Evolutionary conservation across 176 grass and related monocot genomes (phyloP).

Genomic region (Oryza punctata): DNA sequence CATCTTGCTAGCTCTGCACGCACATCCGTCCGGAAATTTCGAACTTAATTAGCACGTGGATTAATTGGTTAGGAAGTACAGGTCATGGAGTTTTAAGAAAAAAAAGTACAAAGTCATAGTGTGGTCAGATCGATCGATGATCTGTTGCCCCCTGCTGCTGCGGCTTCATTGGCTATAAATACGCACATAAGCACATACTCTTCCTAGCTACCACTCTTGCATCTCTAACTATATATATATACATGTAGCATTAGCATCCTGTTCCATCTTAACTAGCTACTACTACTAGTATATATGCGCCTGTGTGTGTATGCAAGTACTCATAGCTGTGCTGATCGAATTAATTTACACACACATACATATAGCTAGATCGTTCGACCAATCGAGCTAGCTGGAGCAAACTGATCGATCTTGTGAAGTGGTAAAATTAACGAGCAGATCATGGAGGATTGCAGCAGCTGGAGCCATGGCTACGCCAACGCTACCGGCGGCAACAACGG

Average conservation of each 20-base stretch:
- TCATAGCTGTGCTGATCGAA: background rate
- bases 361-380: background rate
- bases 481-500: conserved; percentile 20
- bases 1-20: no score
- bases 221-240: no score
- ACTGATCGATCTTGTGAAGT: background rate
- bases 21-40: background rate
- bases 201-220: background rate
- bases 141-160: background rate
- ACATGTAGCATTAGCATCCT: no score
- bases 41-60: background rate
- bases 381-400: background rate
- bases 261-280: background rate
- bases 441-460: conserved; percentile 42
- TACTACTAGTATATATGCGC: background rate
- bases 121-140: background rate
- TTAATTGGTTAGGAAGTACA: background rate
- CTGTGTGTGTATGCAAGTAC: no score
- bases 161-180: background rate
- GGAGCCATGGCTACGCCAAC: conserved; percentile 16
- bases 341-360: no score
- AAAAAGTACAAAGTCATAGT: background rate
- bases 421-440: background rate
- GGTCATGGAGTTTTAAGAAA: no score
- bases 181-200: background rate